phyloP scores from a whole-genome alignment of 2,329 filamentous ascomycete species.

The Xylaria sp. region DNA sequence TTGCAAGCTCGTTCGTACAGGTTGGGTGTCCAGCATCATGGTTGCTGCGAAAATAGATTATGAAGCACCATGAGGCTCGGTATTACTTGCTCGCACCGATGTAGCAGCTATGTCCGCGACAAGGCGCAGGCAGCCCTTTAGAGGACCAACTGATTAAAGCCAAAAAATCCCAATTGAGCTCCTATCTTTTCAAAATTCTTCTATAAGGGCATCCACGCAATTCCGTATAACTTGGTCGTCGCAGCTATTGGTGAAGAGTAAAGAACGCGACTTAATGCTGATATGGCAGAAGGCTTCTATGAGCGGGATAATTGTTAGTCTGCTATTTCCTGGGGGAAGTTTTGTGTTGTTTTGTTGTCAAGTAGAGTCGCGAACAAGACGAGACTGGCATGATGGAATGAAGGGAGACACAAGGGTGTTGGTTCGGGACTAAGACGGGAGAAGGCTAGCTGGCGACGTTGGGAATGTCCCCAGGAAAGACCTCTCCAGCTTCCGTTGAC shows the following conservation, averaged over 20 bases:
- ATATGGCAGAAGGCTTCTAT: conserved; percentile 27
- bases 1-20: conserved; percentile 67
- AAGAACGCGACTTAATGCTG: conserved; percentile 23
- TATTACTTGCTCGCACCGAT: conserved; percentile 40
- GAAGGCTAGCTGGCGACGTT: conserved; percentile 39
- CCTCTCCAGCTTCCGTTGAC: conserved; percentile 35
- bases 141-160: conserved; percentile 19
- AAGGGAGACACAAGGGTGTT: conserved; percentile 45
- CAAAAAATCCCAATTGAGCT: conserved; percentile 17
- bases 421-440: conserved; percentile 41
- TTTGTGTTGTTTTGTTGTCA: conserved; percentile 42
- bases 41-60: conserved; percentile 51
- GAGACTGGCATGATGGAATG: conserved; percentile 47
- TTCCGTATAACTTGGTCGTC: conserved; percentile 15
- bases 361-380: conserved; percentile 37
- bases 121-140: conserved; percentile 15
- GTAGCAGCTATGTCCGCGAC: conserved; percentile 38
- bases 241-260: conserved; percentile 12
- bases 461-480: conserved; percentile 44
- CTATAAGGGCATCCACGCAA: conserved; percentile 2
- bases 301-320: conserved; percentile 40
- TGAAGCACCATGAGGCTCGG: conserved; percentile 53
- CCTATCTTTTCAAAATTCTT: conserved; percentile 12
- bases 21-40: conserved; percentile 60
- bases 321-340: conserved; percentile 28